Conservation (phyloP, 2,329 filamentous ascomycete species). For the Aspergillus fijiensis region DNA sequence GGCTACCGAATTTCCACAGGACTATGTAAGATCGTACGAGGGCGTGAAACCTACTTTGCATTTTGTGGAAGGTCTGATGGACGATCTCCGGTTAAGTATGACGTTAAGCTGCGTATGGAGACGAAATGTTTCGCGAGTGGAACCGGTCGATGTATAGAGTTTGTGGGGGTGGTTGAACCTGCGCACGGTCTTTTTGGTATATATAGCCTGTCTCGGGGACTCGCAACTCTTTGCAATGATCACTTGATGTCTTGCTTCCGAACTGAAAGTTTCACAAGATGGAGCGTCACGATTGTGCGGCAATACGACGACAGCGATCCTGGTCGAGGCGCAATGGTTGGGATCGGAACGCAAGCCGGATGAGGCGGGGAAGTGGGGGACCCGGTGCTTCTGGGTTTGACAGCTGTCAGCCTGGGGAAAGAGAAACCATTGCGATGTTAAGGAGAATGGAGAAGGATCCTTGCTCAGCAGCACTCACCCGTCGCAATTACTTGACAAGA, state of each 20-base stretch:
- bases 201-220: neutral
- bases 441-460: conserved; percentile 6
- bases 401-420: conserved; percentile 11
- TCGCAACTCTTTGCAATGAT: neutral
- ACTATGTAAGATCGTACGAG: neutral
- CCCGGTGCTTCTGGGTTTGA: conserved; percentile 1
- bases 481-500: conserved; percentile 12
- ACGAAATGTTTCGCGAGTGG: conserved; percentile 3
- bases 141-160: neutral
- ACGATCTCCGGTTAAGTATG: conserved; percentile 14
- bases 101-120: conserved; percentile 6
- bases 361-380: conserved; percentile 33
- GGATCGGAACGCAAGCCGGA: conserved; percentile 19
- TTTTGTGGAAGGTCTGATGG: conserved; percentile 20
- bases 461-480: conserved; percentile 11
- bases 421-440: neutral
- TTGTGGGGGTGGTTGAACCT: neutral
- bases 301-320: conserved; percentile 8
- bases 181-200: conserved; percentile 10
- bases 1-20: neutral
- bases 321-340: conserved; percentile 6
- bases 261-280: conserved; percentile 8
- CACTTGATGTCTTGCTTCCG: conserved; percentile 11
- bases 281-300: conserved; percentile 2
- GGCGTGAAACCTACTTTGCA: conserved; percentile 37